Evolutionary conservation across 2,329 filamentous ascomycete species (phyloP).

Genomic region (Macroventuria anomochaeta): DNA sequence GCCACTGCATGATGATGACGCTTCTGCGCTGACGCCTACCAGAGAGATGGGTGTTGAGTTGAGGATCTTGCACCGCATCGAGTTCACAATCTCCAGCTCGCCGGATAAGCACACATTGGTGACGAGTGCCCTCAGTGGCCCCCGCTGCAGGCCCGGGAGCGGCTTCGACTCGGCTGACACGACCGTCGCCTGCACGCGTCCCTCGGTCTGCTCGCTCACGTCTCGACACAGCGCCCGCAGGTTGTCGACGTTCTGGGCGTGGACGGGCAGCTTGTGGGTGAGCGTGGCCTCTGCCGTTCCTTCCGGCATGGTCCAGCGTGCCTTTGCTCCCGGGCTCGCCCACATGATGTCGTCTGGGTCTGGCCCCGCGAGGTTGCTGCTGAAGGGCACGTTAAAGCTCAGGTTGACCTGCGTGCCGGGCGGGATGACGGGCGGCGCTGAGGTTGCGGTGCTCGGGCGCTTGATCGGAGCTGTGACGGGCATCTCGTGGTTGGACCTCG

Average conservation of each 20-base stretch:
- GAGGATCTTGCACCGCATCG: constrained; percentile 86
- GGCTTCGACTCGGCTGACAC: constrained; percentile 78
- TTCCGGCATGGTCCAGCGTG: constrained; percentile 92
- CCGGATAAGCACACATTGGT: constrained; percentile 93
- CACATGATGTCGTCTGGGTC: constrained; percentile 95
- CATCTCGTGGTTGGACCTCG: constrained; percentile 64
- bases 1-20: constrained; percentile 26
- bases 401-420: constrained; percentile 84
- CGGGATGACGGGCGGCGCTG: constrained; percentile 67
- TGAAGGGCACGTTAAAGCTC: constrained; percentile 96
- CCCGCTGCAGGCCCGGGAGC: constrained; percentile 59
- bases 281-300: constrained; percentile 84
- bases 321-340: constrained; percentile 83
- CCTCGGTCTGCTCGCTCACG: constrained; percentile 70
- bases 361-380: constrained; percentile 88
- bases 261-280: constrained; percentile 88
- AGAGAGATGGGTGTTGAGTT: constrained; percentile 91
- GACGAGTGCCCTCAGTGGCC: constrained; percentile 58
- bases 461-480: constrained; percentile 60
- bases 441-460: constrained; percentile 58
- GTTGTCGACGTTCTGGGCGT: constrained; percentile 82
- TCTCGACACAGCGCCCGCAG: constrained; percentile 81
- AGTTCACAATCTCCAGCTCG: constrained; percentile 83
- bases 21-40: constrained; percentile 63
- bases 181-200: constrained; percentile 80